Base-by-base conservation (phyloP, 148 eudicot genomes). In the Amaranthus cruentus region DNA sequence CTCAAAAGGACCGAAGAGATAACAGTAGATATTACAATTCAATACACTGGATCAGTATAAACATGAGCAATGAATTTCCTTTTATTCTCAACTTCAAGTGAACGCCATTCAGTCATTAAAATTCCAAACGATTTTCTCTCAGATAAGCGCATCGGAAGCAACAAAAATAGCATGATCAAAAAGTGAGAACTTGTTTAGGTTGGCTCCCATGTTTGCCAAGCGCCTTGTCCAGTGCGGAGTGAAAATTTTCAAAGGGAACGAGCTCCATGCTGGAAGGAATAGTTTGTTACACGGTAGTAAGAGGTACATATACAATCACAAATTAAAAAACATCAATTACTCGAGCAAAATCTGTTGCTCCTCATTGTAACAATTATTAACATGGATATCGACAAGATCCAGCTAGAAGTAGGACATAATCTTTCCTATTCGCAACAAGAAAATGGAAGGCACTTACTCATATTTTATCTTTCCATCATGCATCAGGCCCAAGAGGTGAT, bases 391-490 rank as follows among this genome's bases (percentile, higher is more conserved):
- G 38, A 28, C 38, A 28, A 28, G 38, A 28, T 28, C 38, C 38
- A 28, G 38, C 38, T 28, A 28, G 38, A 28, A 28, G 18, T 18
- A 18, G 38, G 38, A 28, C 38, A 28, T 28, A 28, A 28, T 28
- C 38, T 28, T 28, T 28, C 38, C 38, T 28, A 28, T 28, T 28
- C 38, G 38, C 38, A 28, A 28, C 38, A 28, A 28, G 38, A 28
- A 28, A 28, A 28, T 28, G 38, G 38, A 28, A 53, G 52, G 47
- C 55, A 69, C 92, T 81, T 87, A 94, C 98, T 91, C 89, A 44
- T 95, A 91, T 80, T 70, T 87, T 74, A 95, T 76, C 74, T 88
- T 88, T 59, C 96, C 97, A 52, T 85, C 86, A 21, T 92, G 89
- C 73, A 75, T 82, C 69, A 91, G 76, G 52, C 70, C 68, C 76